Base-by-base conservation (phyloP, 106 monocot genomes). In the Allium cepa region DNA sequence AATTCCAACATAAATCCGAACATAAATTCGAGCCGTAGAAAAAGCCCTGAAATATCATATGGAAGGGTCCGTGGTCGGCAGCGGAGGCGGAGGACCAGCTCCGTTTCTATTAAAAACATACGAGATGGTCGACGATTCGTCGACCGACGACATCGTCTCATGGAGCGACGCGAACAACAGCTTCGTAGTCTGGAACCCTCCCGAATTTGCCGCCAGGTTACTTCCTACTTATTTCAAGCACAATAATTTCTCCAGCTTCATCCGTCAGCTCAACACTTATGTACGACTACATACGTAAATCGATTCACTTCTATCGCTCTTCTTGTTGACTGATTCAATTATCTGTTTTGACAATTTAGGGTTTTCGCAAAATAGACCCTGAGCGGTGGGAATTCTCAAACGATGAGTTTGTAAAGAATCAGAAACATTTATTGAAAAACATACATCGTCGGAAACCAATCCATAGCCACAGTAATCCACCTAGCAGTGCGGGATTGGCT, bases 211-310 rank as follows among this genome's bases (percentile, higher is more conserved):
- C 46, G 73, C 88, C 48, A 68, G 75, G 50, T 85, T 96, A 36
- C 88, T 96, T 55, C 95, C 95, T 36, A 76, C 78, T 72, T 96
- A 87, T 68, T 96, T 96, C 85, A 96, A 96, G 82, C 95, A 96
- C 88, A 96, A 76, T 76, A 96, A 96, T 69, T 91, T 91, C 83
- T 91, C 95, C 81, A 91, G 91, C 81, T 96, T 96, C 88, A 88
- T 96, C 68, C 88, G 95, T 17, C 95, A 96, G 83, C 95, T 96
- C 78, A 96, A 96, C 67, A 96, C 95, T 65, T 96, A 96, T 60
- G 95, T 93, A 75, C 66, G 12, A 26, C 15, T 64, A 11, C 45
- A 17, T 62, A 47, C 18, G 15, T 55, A 10, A 8, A 52, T 6
- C 49, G 2, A 15, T 46, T 50, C 15, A 4, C 15, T 1, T 26